phyloP scores from a whole-genome alignment of 2,329 filamentous ascomycete genomes.

The Magnaporthales sp. region DNA sequence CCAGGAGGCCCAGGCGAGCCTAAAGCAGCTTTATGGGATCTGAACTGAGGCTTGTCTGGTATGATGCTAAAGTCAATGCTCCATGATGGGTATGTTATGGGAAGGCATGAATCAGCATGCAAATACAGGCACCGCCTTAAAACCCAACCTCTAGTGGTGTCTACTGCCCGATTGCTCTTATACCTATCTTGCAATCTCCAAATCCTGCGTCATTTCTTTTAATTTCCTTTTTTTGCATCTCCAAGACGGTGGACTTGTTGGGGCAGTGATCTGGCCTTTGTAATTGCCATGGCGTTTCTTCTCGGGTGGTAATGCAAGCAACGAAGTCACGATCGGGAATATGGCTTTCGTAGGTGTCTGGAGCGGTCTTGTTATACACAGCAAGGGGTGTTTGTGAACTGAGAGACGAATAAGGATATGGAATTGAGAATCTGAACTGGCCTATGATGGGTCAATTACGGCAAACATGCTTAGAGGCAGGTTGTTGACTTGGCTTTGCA shows the following conservation, averaged over 20 bases:
- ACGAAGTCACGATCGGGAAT: neutral
- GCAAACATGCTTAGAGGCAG: neutral
- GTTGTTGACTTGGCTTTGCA: neutral
- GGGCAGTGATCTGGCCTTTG: neutral
- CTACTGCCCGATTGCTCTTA: neutral
- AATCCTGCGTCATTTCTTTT: neutral
- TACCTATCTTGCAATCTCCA: neutral
- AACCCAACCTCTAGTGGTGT: neutral
- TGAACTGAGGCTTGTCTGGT: constrained; percentile 11
- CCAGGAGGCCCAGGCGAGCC: constrained; percentile 37
- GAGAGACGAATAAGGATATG: too few relatives aligned
- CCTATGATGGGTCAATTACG: neutral
- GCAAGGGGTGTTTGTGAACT: neutral
- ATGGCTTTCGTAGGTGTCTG: neutral
- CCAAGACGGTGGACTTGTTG: neutral
- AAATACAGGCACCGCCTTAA: neutral
- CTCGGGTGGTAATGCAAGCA: neutral
- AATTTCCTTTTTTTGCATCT: neutral
- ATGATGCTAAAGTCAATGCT: neutral
- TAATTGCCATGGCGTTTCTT: neutral
- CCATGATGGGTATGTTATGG: neutral
- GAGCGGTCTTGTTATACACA: neutral
- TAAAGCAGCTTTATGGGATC: constrained; percentile 39
- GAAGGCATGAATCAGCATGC: neutral
- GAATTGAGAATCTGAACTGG: neutral